Conservation (phyloP, 768 basidiomycete genomes). For the Lactarius trivialis region DNA sequence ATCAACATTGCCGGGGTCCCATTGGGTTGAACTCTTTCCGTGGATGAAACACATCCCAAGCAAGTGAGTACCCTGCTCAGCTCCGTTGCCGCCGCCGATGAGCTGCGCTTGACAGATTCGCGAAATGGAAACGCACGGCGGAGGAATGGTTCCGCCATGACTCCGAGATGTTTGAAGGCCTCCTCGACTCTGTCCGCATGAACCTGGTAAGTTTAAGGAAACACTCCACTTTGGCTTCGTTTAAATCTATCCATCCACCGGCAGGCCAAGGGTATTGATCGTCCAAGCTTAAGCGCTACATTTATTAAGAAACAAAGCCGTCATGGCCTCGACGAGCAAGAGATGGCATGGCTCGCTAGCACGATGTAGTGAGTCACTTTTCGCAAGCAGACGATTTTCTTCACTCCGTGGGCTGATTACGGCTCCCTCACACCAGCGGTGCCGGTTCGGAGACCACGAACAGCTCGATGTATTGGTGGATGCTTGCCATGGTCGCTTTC, state of each 20-base stretch:
- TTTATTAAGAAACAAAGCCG: slow-evolving; percentile 17
- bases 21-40: slow-evolving; percentile 20
- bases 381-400: not conserved
- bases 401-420: not conserved
- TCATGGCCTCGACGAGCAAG: slow-evolving; percentile 13
- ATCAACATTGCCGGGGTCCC: slow-evolving; percentile 12
- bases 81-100: not conserved
- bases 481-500: slow-evolving; percentile 25
- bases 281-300: slow-evolving; percentile 15
- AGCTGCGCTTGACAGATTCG: slow-evolving; percentile 8
- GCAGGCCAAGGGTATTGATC: slow-evolving; percentile 17
- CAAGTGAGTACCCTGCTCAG: slow-evolving; percentile 1
- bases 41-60: slow-evolving; percentile 23
- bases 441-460: slow-evolving; percentile 22
- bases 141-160: slow-evolving; percentile 19
- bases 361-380: slow-evolving; percentile 23
- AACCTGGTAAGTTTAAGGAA: slow-evolving; percentile 10
- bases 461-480: slow-evolving; percentile 19
- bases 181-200: slow-evolving; percentile 11
- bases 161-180: slow-evolving; percentile 19
- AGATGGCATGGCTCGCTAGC: slow-evolving; percentile 25
- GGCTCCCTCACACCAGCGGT: slow-evolving; percentile 2
- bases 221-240: not conserved
- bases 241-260: not conserved
- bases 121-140: slow-evolving; percentile 21